Conservation (phyloP, 257 asterid species). For the Solanum tarapatanum region DNA sequence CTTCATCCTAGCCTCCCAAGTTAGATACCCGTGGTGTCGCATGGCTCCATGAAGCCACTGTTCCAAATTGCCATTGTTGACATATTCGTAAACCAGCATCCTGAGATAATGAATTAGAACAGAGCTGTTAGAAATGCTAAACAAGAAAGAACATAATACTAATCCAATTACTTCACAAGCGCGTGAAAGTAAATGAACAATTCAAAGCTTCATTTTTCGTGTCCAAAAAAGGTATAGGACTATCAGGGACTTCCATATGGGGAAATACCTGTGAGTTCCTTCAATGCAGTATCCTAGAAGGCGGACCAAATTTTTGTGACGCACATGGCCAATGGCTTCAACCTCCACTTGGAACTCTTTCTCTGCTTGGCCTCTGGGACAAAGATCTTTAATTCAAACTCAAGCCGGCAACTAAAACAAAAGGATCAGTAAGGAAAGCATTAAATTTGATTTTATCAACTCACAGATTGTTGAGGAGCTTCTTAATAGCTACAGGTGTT, state of each 20-base stretch:
- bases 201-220: not conserved
- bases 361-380: constrained; percentile 89
- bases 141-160: not conserved
- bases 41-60: constrained; percentile 99
- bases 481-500: constrained; percentile 77
- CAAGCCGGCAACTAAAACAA: not conserved
- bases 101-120: constrained; percentile 17
- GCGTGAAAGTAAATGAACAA: not conserved
- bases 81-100: constrained; percentile 81
- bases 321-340: constrained; percentile 92
- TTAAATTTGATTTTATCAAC: constrained; percentile 12
- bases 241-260: not conserved
- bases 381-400: not conserved
- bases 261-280: constrained; percentile 88
- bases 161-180: not conserved
- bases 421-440: not conserved
- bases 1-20: constrained; percentile 92
- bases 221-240: not conserved
- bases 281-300: constrained; percentile 92
- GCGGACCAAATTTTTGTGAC: constrained; percentile 93
- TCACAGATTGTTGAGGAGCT: constrained; percentile 91
- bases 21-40: constrained; percentile 81
- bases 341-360: constrained; percentile 91
- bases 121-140: not conserved
- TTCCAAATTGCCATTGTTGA: constrained; percentile 81